A percentile compares a stretch with the other conserved stretches of the same genome.
These are phyloP conservation scores for Nicotiana tomentosiformis DNA, from an alignment of 257 asterid genomes.

Conservation along the genomic window DNA sequence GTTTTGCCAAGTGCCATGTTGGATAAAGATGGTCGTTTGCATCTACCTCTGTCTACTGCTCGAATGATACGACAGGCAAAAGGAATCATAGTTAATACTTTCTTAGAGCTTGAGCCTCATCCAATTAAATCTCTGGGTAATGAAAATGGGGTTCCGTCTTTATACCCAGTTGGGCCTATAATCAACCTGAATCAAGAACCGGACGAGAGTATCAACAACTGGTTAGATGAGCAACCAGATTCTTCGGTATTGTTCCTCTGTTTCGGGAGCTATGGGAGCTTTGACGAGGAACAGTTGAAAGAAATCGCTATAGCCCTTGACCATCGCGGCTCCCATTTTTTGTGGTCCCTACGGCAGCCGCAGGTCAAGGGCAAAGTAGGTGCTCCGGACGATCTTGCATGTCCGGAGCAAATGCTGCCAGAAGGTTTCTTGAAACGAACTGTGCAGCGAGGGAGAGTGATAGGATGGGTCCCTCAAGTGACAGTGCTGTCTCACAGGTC, in stretches of 20 bases:
- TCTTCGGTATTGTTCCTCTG: conserved; percentile 21
- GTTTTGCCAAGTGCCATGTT: conserved; percentile 15
- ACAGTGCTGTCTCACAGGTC: conserved; percentile 18
- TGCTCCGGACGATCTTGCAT: background rate
- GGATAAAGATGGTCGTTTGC: conserved; percentile 10
- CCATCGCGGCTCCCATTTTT: background rate
- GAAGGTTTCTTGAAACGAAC: conserved; percentile 20
- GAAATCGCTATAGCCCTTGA: conserved; percentile 19
- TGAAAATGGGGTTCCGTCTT: conserved; percentile 7
- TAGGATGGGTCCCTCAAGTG: conserved; percentile 25
- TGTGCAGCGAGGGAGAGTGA: conserved; percentile 6
- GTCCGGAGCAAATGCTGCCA: conserved; percentile 12
- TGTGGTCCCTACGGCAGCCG: conserved; percentile 17
- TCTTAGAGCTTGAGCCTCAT: conserved; percentile 33
- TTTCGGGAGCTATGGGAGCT: conserved; percentile 24
- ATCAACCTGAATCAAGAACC: background rate
- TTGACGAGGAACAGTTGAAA: conserved; percentile 15
- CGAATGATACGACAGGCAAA: conserved; percentile 5
- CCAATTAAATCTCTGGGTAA: conserved; percentile 16
- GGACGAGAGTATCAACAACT: background rate
- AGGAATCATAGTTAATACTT: conserved; percentile 45
- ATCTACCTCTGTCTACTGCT: background rate
- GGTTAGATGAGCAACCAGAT: conserved; percentile 19
- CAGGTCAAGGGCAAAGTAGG: background rate
- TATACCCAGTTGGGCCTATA: conserved; percentile 51